Evolutionary conservation across 2,329 filamentous ascomycete genomes (phyloP).

Genomic region (Ceratocystis albifundus): DNA sequence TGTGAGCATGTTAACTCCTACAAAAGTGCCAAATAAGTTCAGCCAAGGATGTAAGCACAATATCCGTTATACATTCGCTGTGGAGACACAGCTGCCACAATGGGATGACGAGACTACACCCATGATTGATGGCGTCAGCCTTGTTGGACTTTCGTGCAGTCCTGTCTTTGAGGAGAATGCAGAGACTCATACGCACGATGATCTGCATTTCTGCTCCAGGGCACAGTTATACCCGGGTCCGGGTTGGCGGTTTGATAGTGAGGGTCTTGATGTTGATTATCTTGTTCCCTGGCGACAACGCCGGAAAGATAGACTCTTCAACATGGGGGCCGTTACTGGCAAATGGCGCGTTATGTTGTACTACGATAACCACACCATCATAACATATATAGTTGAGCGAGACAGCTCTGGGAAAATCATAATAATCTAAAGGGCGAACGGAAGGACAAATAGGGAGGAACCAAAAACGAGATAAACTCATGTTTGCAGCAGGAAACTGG

Average conservation of each 20-base stretch:
- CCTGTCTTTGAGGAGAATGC: constrained; percentile 44
- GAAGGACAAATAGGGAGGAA: background rate
- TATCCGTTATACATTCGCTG: constrained; percentile 36
- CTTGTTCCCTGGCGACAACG: constrained; percentile 14
- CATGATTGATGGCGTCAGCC: constrained; percentile 37
- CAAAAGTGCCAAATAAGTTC: constrained; percentile 1
- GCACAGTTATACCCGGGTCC: background rate
- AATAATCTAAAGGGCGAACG: background rate
- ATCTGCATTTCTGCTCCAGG: background rate
- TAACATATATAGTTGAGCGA: constrained; percentile 55
- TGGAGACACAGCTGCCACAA: constrained; percentile 43
- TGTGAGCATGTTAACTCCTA: constrained; percentile 51
- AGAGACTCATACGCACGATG: background rate
- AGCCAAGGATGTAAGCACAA: constrained; percentile 25
- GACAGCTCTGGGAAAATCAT: constrained; percentile 27
- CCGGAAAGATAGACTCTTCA: background rate
- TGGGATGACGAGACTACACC: constrained; percentile 36
- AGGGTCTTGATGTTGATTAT: background rate
- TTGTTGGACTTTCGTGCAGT: constrained; percentile 57
- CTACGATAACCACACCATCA: constrained; percentile 56
- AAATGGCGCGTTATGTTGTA: constrained; percentile 60
- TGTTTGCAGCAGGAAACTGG: too few relatives aligned
- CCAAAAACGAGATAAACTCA: background rate
- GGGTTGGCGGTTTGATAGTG: background rate
- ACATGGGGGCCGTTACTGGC: constrained; percentile 28